Conservation (phyloP, 768 basidiomycete species). For the Paxillus involutus region DNA sequence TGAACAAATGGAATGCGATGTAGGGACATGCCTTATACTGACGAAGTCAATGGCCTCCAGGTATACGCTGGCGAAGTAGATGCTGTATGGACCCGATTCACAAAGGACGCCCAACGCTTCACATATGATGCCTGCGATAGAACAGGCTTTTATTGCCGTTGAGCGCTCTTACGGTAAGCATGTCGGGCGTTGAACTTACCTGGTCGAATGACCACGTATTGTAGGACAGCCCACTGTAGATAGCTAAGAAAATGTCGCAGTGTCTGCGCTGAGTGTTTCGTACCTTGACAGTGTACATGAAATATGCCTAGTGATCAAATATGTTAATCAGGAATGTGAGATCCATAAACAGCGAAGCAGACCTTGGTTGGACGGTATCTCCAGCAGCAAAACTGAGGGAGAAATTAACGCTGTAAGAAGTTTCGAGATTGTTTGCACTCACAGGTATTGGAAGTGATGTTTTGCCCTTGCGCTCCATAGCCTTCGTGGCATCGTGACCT, state of each 20-base stretch:
- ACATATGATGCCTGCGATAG: constrained; percentile 79
- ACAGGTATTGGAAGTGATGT: constrained; percentile 66
- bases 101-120: constrained; percentile 71
- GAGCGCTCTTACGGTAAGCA: background rate
- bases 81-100: constrained; percentile 54
- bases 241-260: background rate
- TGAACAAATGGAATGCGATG: background rate
- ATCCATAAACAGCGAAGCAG: background rate
- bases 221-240: constrained; percentile 78
- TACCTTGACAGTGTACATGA: constrained; percentile 87
- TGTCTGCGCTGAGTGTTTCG: background rate
- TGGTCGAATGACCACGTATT: constrained; percentile 80
- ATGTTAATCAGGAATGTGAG: constrained; percentile 4
- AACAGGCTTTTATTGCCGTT: constrained; percentile 25
- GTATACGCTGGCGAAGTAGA: constrained; percentile 67
- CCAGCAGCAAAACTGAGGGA: constrained; percentile 72
- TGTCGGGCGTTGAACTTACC: constrained; percentile 21
- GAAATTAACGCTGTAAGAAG: background rate
- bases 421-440: constrained; percentile 22
- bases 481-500: constrained; percentile 62
- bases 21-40: constrained; percentile 65
- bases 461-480: constrained; percentile 81
- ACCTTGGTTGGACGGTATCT: constrained; percentile 82
- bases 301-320: constrained; percentile 57
- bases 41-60: constrained; percentile 73